Evolutionary conservation across 2,329 filamentous ascomycete genomes (phyloP).

Genomic region (Diaporthe batatas): DNA sequence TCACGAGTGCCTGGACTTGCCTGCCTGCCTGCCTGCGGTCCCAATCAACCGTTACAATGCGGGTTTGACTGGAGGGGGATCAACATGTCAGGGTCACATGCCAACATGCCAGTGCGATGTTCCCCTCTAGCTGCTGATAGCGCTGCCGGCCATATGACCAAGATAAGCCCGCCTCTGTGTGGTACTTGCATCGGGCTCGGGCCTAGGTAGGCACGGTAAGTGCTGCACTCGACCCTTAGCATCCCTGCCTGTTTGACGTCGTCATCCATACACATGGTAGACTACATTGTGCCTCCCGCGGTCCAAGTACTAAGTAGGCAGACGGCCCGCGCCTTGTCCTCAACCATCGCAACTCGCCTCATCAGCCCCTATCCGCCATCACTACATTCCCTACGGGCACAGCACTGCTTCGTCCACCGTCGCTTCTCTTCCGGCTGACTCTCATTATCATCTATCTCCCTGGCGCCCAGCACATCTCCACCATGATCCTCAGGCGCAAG

Average conservation of each 20-base stretch:
- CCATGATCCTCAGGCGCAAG: slow-evolving; percentile 49
- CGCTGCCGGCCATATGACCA: slow-evolving; percentile 11
- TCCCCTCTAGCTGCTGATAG: slow-evolving; percentile 25
- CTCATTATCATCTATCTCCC: not conserved
- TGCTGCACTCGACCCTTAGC: not conserved
- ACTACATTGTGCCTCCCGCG: slow-evolving; percentile 23
- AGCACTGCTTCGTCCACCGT: not conserved
- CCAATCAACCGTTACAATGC: slow-evolving; percentile 7
- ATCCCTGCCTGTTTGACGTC: slow-evolving; percentile 29
- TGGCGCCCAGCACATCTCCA: slow-evolving; percentile 5
- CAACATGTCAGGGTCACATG: slow-evolving; percentile 19
- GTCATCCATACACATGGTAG: slow-evolving; percentile 25
- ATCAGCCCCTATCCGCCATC: not conserved
- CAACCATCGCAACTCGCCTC: slow-evolving; percentile 1
- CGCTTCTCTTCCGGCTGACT: not conserved
- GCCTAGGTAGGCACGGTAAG: not conserved
- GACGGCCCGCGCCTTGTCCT: slow-evolving; percentile 7
- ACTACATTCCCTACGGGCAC: not conserved
- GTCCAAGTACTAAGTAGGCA: slow-evolving; percentile 6
- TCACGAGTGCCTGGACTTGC: slow-evolving; percentile 5
- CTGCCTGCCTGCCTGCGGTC: not conserved
- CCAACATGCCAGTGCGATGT: slow-evolving; percentile 7
- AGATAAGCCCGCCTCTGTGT: slow-evolving; percentile 16
- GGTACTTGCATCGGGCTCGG: slow-evolving; percentile 4
- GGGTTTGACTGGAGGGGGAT: slow-evolving; percentile 3